phyloP scores from a whole-genome alignment of 2,329 filamentous ascomycete genomes.

The Hirsutella rhossiliensis region DNA sequence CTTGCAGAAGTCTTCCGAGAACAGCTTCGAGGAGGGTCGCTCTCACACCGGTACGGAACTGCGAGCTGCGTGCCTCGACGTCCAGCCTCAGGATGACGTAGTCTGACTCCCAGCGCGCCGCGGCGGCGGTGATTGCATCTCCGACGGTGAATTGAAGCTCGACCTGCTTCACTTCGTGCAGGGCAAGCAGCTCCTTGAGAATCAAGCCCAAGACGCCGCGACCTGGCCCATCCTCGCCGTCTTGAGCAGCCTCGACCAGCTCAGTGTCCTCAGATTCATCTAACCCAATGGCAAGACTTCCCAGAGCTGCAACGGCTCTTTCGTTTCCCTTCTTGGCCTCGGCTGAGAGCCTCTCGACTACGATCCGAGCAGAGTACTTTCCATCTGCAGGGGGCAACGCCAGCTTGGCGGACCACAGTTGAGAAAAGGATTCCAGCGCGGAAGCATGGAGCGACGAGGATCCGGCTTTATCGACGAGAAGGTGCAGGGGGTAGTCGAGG shows the following conservation, averaged over 20 bases:
- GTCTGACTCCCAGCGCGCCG: conserved; percentile 74
- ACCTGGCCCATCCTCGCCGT: conserved; percentile 14
- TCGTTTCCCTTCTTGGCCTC: conserved; percentile 74
- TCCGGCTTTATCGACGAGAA: conserved; percentile 18
- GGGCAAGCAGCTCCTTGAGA: conserved; percentile 54
- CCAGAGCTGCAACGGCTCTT: conserved; percentile 68
- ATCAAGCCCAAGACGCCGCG: conserved; percentile 38
- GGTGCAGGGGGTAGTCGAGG: conserved; percentile 15
- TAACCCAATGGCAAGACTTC: conserved; percentile 58
- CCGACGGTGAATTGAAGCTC: conserved; percentile 88
- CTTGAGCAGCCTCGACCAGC: conserved; percentile 6
- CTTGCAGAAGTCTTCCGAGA: conserved; percentile 60
- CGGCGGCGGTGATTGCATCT: conserved; percentile 69
- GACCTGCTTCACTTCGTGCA: conserved; percentile 75
- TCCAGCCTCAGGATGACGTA: conserved; percentile 66
- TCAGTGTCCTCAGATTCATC: conserved; percentile 19
- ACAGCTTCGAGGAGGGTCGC: conserved; percentile 36
- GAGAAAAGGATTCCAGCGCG: conserved; percentile 30
- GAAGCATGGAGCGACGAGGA: conserved; percentile 28
- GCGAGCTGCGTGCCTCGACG: conserved; percentile 41
- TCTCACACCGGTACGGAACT: conserved; percentile 25
- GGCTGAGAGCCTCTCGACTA: conserved; percentile 51
- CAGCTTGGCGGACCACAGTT: conserved; percentile 34
- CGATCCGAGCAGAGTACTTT: conserved; percentile 20
- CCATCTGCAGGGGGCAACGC: conserved; percentile 19